Evolutionary conservation across 1,284 basidiomycete genomes (phyloP), one percentile per base, ranked within the genome.

Genomic region (Tilletia walkeri): DNA sequence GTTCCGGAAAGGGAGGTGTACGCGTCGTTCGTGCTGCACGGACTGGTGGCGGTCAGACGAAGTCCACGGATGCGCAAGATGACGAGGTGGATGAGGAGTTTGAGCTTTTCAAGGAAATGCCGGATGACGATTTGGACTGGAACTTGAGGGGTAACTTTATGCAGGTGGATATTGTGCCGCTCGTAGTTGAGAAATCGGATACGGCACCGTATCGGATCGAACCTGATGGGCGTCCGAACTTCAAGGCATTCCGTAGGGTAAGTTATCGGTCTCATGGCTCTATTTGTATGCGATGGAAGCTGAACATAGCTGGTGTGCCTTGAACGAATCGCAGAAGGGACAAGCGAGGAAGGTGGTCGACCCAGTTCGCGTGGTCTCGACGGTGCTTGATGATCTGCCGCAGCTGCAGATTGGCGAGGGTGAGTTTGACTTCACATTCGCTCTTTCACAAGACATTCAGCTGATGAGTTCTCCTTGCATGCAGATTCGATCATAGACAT

Each of bases 141-240:
- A 69, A 75, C 54, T 73, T 75, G 4, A 41, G 76, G 6, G 79
- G 79, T 49, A 80, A 80, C 69, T 80, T 79, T 70, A 75, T 80
- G 7, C 77, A 79, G 68, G 79, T 80, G 6, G 79, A 80, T 66
- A 78, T 79, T 70, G 79, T 80, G 36, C 79, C 79, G 10, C 68
- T 80, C 1, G 71, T 79, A 0, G 59, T 68, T 7, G 49, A 72
- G 41, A 65, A 24, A 6, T 14, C 36, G 20, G 20, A 45, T 30
- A 39, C n/a, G 30, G n/a, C 0, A 12, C 48, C 24, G 53, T 14
- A 12, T 56, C 36, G 38, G 14, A 36, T 48, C 2, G 20, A 18
- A 16, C 63, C 70, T 63, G 47, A 63, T 20, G 67, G 70, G 4
- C 16, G 48, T 4, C 70, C 71, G 3, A 70, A 72, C 48, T 70